A percentile compares a stretch with the other conserved stretches of the same genome.
Conservation (phyloP, 208 protist genomes). For the Herpetomonas muscarum region DNA sequence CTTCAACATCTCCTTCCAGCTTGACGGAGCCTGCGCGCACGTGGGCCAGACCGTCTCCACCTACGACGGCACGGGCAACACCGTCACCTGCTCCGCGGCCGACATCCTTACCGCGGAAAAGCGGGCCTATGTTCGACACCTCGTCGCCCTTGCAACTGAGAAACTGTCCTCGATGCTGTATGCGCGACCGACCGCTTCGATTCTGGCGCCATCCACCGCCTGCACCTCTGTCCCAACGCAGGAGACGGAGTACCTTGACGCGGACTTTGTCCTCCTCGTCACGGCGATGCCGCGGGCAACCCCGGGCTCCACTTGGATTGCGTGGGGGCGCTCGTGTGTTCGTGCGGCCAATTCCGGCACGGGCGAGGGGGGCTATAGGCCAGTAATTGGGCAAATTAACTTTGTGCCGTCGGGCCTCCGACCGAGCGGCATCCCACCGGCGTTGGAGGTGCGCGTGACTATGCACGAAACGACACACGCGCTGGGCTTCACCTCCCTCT, state of each 20-base stretch:
- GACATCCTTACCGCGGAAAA: slow-evolving; percentile 41
- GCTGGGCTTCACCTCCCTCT: slow-evolving; percentile 40
- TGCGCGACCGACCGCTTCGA: too few species aligned
- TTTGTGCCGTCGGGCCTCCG: slow-evolving; percentile 38
- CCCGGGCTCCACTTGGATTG: slow-evolving; percentile 10
- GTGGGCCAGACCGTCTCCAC: slow-evolving; percentile 19
- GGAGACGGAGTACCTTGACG: background rate
- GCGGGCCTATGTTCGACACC: slow-evolving; percentile 6
- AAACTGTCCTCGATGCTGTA: too few species aligned
- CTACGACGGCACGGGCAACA: slow-evolving; percentile 9
- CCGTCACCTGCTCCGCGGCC: slow-evolving; percentile 12
- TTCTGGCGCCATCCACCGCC: too few species aligned
- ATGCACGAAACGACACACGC: slow-evolving; percentile 64
- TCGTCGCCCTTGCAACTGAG: too few species aligned
- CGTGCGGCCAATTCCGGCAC: background rate
- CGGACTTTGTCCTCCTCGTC: slow-evolving; percentile 50
- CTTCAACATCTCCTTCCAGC: slow-evolving; percentile 19
- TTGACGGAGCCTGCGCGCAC: slow-evolving; percentile 15
- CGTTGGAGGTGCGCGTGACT: slow-evolving; percentile 14
- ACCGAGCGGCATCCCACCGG: background rate
- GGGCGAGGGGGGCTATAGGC: slow-evolving; percentile 2
- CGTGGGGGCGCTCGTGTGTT: slow-evolving; percentile 31
- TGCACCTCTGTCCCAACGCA: background rate
- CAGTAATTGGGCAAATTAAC: slow-evolving; percentile 60
- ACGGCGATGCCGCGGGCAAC: slow-evolving; percentile 18